phyloP scores from a whole-genome alignment of 225 moss, liverwort and hornwort genomes.

The Antitrichia curtipendula region DNA sequence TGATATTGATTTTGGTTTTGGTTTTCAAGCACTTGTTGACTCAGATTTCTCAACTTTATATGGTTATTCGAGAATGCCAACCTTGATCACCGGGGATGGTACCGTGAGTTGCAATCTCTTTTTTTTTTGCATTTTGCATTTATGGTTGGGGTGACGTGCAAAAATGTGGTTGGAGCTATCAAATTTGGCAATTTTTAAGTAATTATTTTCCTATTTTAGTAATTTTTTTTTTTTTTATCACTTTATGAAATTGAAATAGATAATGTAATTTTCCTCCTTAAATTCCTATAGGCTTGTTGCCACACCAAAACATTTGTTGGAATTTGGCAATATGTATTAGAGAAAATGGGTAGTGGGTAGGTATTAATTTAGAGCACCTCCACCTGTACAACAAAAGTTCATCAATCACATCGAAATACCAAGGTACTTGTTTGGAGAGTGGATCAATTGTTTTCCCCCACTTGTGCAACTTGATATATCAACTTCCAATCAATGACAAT shows the following conservation, averaged over 20 bases:
- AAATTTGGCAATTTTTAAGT: neutral
- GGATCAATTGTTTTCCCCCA: neutral
- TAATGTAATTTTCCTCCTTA: neutral
- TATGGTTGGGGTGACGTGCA: fast-evolving
- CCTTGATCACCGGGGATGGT: neutral
- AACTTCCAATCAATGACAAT: neutral
- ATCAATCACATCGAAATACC: neutral
- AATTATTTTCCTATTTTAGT: neutral
- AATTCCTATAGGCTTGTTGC: neutral
- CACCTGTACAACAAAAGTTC: neutral
- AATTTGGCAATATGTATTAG: neutral
- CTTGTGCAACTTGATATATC: neutral
- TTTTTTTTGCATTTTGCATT: neutral
- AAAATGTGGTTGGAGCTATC: neutral
- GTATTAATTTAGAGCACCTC: neutral
- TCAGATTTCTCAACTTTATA: too few species aligned
- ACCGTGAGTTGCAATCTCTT: neutral
- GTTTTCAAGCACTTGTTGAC: fast-evolving
- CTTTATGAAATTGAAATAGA: neutral
- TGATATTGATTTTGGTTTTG: too few species aligned
- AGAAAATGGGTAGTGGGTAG: neutral
- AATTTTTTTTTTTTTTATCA: fast-evolving
- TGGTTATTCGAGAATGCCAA: too few species aligned
- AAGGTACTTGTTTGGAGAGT: neutral
- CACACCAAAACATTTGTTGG: neutral